Base-by-base conservation (phyloP, 2,329 filamentous ascomycete genomes). In the Seiridium unicorne region DNA sequence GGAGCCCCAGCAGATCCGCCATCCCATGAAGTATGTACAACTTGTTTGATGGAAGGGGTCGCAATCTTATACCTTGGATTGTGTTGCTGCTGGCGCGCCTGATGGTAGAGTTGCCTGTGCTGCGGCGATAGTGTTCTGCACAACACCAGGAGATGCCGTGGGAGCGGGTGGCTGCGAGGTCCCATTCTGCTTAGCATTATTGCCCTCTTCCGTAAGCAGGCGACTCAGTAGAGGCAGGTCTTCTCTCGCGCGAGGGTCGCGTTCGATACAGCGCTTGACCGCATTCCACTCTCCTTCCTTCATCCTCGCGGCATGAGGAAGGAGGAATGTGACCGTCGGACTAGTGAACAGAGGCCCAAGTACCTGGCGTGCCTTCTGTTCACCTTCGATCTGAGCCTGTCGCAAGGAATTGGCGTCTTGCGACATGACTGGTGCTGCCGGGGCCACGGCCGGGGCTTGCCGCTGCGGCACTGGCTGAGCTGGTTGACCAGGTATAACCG, bases 271-370 rank as follows among this genome's bases (percentile, higher is more conserved):
- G 44, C 84, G 81, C 56, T 84, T 82, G 63, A 97, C 84, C 35
- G 95, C 85, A 59, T 84, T 81, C 84, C 95, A 89, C 70, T 96
- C 91, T 13, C 84, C 77, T n/a, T 84, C 80, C 51, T 87, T 82
- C 80, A 90, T 91, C 55, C 84, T 83, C 26, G 83, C 85, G 1
- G 88, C 89, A 64, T 91, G 87, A 4, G 87, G 84, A 49, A 92
- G 78, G 4, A 93, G 77, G 66, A 92, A 89, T 32, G 85, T 81
- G 7, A 91, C 86, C 0, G 89, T 90, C 0, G 89, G 85, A 13
- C 85, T 84, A 31, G 78, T 79, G 10, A 88, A 83, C 49, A 89
- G 79, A 0, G 80, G 73, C 0, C 90, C 90, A 0, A 92, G 79
- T 1, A 91, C 83, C 61, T 89, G 83, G 1, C 80, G 76, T 0